Base-by-base conservation (phyloP, 192 early-diverging fungal genomes). In the Linnemannia elongata region DNA sequence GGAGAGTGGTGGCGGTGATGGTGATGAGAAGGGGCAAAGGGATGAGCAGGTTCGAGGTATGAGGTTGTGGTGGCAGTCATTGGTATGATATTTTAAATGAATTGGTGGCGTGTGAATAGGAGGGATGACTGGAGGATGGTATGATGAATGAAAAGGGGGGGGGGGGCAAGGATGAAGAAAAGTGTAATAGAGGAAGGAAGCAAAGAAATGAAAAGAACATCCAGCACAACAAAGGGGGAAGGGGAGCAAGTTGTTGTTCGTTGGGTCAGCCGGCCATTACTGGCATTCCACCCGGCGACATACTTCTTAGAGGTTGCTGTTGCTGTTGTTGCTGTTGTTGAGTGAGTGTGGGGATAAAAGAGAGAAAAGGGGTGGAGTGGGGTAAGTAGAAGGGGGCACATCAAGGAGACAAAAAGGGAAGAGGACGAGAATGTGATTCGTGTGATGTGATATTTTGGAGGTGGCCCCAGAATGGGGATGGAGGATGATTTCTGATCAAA, bases 71-170 rank as follows among this genome's bases (percentile, higher is more conserved):
- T n/a, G 10, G 20, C 36, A 42, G 24, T 1, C 22, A 35, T 39
- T 39, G 38, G 38, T 8, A 20, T 70, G 69, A 10, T 3, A 70
- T 35, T 18, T 1, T 17, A 12, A 20, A 15, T 70, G 69, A 35
- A 39, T 72, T 72, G 70, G 70, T 72, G 70, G 70, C 70, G 70
- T 72, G 70, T 72, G 69, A 39, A 38, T n/a, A 30, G 8, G 1
- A 27, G 0, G 0, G n/a, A 63, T 12, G 54, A n/a, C n/a, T n/a
- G n/a, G n/a, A n/a, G n/a, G n/a, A 55, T 22, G 6, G n/a, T 27
- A n/a, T 27, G 42, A 72, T 35, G 38, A 38, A 18, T 24, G 38
- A n/a, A 39, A 70, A 20, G 17, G 24, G 18, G 33, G 8, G 41
- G 24, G 22, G 41, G 41, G 12, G 69, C 4, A 74, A 42, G 24